These are phyloP conservation scores for Hypoxylon rickii DNA, from an alignment of 495 filamentous ascomycete species.

Conservation along the genomic window DNA sequence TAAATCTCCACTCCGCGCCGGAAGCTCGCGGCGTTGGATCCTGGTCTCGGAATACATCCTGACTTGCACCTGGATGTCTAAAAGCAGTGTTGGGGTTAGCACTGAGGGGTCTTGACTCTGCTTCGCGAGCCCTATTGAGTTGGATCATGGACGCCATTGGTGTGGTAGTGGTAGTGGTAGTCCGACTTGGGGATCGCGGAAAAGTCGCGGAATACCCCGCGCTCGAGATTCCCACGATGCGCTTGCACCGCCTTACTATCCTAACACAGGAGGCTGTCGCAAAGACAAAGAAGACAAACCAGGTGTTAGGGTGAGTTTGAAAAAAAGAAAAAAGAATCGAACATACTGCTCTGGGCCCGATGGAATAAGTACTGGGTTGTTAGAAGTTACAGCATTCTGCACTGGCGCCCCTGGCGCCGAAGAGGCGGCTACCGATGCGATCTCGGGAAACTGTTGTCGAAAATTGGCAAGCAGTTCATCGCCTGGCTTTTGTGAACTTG, in stretches of 20 bases:
- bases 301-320: constrained; percentile 6
- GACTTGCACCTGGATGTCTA: constrained; percentile 46
- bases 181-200: constrained; percentile 15
- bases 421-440: constrained; percentile 48
- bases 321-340: constrained; percentile 19
- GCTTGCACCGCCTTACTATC: constrained; percentile 33
- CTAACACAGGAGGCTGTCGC: constrained; percentile 9
- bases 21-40: constrained; percentile 78
- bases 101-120: background rate
- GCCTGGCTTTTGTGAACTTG: constrained; percentile 83
- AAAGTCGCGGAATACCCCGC: constrained; percentile 30
- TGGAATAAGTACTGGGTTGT: constrained; percentile 46
- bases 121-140: background rate
- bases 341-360: constrained; percentile 57
- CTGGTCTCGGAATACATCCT: constrained; percentile 69
- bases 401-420: constrained; percentile 37
- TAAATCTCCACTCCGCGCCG: constrained; percentile 81
- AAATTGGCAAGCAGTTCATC: constrained; percentile 85
- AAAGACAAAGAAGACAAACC: constrained; percentile 13
- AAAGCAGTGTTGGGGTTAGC: constrained; percentile 15
- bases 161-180: constrained; percentile 11
- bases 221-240: constrained; percentile 24
- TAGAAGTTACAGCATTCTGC: constrained; percentile 43
- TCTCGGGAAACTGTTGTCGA: constrained; percentile 75
- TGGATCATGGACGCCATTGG: constrained; percentile 10